These are phyloP conservation scores for Triticum dicoccoides DNA, from an alignment of 176 grass and related monocot species.

Conservation along the genomic window DNA sequence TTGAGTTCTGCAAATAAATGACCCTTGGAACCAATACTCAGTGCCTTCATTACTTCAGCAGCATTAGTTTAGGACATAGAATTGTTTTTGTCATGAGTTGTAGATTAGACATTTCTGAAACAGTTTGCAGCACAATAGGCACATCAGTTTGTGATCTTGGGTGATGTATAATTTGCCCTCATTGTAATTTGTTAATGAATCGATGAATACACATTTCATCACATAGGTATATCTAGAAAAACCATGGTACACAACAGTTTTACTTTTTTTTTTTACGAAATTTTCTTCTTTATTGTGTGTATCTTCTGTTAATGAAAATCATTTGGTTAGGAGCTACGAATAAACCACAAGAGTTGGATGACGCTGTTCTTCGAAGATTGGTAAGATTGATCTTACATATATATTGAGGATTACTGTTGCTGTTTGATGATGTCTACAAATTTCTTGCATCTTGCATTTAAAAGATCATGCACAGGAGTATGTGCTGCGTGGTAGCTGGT, in stretches of 20 bases:
- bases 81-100: background rate
- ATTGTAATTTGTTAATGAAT: background rate
- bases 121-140: background rate
- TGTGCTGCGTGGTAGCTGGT: background rate
- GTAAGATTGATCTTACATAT: slow-evolving; percentile 39
- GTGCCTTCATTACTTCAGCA: background rate
- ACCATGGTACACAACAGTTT: background rate
- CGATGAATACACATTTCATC: background rate
- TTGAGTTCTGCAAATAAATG: background rate
- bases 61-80: background rate
- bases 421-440: background rate
- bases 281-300: background rate
- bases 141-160: background rate
- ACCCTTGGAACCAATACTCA: background rate
- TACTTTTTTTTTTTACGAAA: background rate
- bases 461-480: background rate
- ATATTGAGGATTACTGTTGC: background rate
- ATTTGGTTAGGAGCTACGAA: slow-evolving; percentile 82
- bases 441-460: background rate
- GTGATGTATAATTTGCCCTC: background rate
- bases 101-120: slow-evolving; percentile 3
- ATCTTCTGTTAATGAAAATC: slow-evolving; percentile 34
- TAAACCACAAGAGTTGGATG: slow-evolving; percentile 98
- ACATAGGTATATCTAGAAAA: background rate
- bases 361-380: slow-evolving; percentile 94